Percentiles rank a stretch among this genome's conserved stretches.
phyloP scores from a whole-genome alignment of 2,329 filamentous ascomycete species.

The Diaporthe longicolla region DNA sequence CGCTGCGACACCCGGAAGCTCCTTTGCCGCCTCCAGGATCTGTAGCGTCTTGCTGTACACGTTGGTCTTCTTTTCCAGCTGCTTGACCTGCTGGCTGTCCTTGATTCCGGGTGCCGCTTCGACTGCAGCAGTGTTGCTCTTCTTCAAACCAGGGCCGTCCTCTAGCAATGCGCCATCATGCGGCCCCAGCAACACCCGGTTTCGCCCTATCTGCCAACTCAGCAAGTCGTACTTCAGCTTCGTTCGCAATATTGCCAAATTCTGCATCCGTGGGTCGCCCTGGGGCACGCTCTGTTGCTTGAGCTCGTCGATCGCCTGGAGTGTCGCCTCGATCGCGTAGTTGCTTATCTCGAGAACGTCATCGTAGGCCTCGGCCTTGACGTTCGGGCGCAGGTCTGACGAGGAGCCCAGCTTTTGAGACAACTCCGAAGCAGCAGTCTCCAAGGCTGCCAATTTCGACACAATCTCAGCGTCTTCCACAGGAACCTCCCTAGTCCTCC shows the following conservation, averaged over 20 bases:
- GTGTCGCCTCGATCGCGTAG: conserved; percentile 93
- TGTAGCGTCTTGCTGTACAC: conserved; percentile 93
- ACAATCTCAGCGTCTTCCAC: conserved; percentile 96
- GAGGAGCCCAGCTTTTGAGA: conserved; percentile 62
- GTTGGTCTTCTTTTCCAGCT: conserved; percentile 87
- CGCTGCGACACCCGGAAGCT: conserved; percentile 89
- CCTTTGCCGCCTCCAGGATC: conserved; percentile 90
- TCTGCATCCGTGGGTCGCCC: conserved; percentile 89
- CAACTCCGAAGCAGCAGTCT: conserved; percentile 65
- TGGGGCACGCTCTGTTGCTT: conserved; percentile 85
- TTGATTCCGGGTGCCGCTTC: conserved; percentile 74
- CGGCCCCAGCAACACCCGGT: conserved; percentile 87
- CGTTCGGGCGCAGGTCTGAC: conserved; percentile 65
- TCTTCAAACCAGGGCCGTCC: conserved; percentile 59
- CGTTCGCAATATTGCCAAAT: conserved; percentile 90
- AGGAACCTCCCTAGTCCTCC: conserved; percentile 87
- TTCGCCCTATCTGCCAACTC: conserved; percentile 94
- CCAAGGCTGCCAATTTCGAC: conserved; percentile 81
- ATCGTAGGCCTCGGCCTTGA: conserved; percentile 90
- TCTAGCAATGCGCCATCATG: conserved; percentile 79
- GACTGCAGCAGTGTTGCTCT: conserved; percentile 55
- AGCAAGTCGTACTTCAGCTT: conserved; percentile 95
- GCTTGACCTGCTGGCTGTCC: conserved; percentile 75
- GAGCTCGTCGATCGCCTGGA: conserved; percentile 92
- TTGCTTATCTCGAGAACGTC: conserved; percentile 91